phyloP scores from a whole-genome alignment of 1,284 basidiomycete genomes.

The Apiotrichum akiyoshidainum region DNA sequence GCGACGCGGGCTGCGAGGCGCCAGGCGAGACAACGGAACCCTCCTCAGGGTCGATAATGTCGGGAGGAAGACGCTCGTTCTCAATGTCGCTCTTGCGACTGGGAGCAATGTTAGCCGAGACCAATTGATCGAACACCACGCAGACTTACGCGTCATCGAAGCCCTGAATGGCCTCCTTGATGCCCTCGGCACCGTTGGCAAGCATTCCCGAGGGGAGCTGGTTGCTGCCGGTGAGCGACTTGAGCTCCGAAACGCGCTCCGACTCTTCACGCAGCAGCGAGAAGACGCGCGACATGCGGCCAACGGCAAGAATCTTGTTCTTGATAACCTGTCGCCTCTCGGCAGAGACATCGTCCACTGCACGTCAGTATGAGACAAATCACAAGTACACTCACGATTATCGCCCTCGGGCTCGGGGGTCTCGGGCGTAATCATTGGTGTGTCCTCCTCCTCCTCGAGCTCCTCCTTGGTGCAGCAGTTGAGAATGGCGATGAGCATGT shows the following conservation, averaged over 20 bases:
- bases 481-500: constrained; percentile 92
- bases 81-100: constrained; percentile 98
- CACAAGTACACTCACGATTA: constrained; percentile 21
- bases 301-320: constrained; percentile 98
- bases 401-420: constrained; percentile 35
- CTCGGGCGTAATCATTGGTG: constrained; percentile 46
- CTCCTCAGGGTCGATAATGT: constrained; percentile 71
- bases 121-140: too few species aligned
- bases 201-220: constrained; percentile 83
- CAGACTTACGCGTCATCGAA: constrained; percentile 91
- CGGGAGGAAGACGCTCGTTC: constrained; percentile 93
- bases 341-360: constrained; percentile 56
- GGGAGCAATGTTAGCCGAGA: constrained; percentile 1
- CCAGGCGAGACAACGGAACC: constrained; percentile 54
- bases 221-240: constrained; percentile 74
- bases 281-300: constrained; percentile 93
- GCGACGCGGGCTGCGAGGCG: constrained; percentile 36
- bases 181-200: constrained; percentile 86
- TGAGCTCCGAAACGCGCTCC: constrained; percentile 94
- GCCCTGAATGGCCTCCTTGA: constrained; percentile 89
- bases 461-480: constrained; percentile 94
- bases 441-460: constrained; percentile 74
- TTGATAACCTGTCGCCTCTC: constrained; percentile 84
- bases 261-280: constrained; percentile 97
- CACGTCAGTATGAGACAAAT: constrained; percentile 1